These are phyloP conservation scores for Tylopilus orsonianus DNA, from an alignment of 1,284 basidiomycete species.

Conservation along the genomic window DNA sequence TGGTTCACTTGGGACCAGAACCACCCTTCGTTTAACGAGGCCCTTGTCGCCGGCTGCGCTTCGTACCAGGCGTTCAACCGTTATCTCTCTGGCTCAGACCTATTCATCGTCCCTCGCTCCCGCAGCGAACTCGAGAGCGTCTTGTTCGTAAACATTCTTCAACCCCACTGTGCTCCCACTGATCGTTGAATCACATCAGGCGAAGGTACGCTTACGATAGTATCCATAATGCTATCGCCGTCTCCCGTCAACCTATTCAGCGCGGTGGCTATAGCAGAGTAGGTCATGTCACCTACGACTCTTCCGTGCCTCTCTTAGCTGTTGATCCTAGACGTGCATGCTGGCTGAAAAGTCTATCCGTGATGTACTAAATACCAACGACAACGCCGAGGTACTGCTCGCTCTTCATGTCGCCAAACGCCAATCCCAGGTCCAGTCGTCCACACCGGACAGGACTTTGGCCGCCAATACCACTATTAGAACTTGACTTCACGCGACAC, in stretches of 20 bases:
- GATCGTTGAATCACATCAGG: slow-evolving; percentile 37
- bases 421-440: slow-evolving; percentile 8
- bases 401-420: slow-evolving; percentile 47
- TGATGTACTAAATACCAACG: slow-evolving; percentile 62
- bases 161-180: slow-evolving; percentile 6
- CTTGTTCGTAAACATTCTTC: slow-evolving; percentile 46
- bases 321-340: slow-evolving; percentile 54
- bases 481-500: slow-evolving; percentile 21
- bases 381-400: slow-evolving; percentile 64
- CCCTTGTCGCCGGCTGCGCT: slow-evolving; percentile 66
- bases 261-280: slow-evolving; percentile 75
- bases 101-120: slow-evolving; percentile 67
- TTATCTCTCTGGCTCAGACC: slow-evolving; percentile 59
- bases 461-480: slow-evolving; percentile 23
- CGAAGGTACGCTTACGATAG: slow-evolving; percentile 73
- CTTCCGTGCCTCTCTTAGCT: background rate
- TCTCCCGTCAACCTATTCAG: slow-evolving; percentile 60
- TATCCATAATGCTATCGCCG: slow-evolving; percentile 75
- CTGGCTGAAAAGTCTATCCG: slow-evolving; percentile 68
- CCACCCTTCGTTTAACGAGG: slow-evolving; percentile 67
- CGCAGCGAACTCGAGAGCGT: slow-evolving; percentile 67
- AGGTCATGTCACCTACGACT: slow-evolving; percentile 30
- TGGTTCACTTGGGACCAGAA: slow-evolving; percentile 65
- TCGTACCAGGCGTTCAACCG: slow-evolving; percentile 63
- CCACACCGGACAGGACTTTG: slow-evolving; percentile 20